Conservation (phyloP, 78 protist genomes). For the Chrysochromulina parva region DNA sequence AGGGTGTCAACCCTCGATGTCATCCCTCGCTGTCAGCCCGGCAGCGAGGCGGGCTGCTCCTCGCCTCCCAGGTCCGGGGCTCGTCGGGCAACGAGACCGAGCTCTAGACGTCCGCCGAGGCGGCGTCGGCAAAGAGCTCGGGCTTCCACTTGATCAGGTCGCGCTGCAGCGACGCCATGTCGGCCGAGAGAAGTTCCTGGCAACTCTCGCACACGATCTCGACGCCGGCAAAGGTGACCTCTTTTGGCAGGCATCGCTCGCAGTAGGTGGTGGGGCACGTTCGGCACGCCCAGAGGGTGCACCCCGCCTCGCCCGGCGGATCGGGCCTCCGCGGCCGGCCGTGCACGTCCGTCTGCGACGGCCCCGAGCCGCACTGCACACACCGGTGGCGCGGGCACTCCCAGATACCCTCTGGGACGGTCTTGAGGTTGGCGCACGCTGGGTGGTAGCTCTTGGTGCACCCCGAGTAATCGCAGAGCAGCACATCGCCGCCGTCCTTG, state of each 20-base stretch:
- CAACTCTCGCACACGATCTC: neutral
- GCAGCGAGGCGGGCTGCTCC: too few relatives aligned
- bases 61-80: too few relatives aligned
- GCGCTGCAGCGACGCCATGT: neutral
- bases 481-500: constrained; percentile 9
- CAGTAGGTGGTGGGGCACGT: neutral
- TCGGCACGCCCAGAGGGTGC: neutral
- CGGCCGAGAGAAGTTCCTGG: neutral
- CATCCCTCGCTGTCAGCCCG: too few relatives aligned
- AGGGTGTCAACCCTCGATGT: too few relatives aligned
- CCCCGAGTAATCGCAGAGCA: neutral
- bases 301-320: neutral
- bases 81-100: too few relatives aligned
- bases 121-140: neutral
- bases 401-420: neutral
- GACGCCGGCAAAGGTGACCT: neutral
- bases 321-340: neutral
- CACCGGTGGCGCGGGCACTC: constrained; percentile 18
- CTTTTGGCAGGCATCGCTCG: neutral
- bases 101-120: too few relatives aligned
- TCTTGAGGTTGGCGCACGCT: neutral
- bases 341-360: neutral
- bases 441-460: neutral
- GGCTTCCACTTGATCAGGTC: neutral
- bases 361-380: neutral